Percentiles rank a stretch among this genome's conserved stretches.
These are phyloP conservation scores for Leccinum barrowsii DNA, from an alignment of 768 basidiomycete genomes.

Conservation along the genomic window DNA sequence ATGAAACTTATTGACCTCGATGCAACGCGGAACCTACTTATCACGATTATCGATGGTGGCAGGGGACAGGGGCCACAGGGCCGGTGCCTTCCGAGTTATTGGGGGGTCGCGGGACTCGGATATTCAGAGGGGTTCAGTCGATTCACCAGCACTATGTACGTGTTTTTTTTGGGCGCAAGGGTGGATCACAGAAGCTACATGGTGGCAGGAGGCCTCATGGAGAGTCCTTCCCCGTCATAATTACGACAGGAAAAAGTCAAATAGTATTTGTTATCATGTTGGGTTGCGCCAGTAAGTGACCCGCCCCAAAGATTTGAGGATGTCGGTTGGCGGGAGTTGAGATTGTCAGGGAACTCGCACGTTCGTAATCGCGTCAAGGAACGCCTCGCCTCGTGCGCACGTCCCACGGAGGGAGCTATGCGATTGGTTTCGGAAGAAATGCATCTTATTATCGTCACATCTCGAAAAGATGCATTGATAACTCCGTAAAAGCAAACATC, in stretches of 20 bases:
- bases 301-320: neutral
- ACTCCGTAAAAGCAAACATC: neutral
- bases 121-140: neutral
- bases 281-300: neutral
- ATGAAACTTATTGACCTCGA: neutral
- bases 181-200: neutral
- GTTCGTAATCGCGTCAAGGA: constrained; percentile 1
- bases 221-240: neutral
- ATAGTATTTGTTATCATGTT: neutral
- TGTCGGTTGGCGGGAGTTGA: constrained; percentile 1
- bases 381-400: constrained; percentile 5
- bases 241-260: neutral
- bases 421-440: constrained; percentile 1
- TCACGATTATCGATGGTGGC: neutral
- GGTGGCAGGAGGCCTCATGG: neutral
- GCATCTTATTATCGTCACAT: neutral
- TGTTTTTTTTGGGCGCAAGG: neutral
- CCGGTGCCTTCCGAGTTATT: neutral
- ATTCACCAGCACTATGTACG: neutral
- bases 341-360: constrained; percentile 1
- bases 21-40: neutral
- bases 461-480: constrained; percentile 1
- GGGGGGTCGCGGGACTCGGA: neutral
- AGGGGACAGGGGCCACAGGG: neutral
- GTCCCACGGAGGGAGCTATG: neutral